phyloP scores from a whole-genome alignment of 129 eudicot genomes.

The Flaveria robusta region DNA sequence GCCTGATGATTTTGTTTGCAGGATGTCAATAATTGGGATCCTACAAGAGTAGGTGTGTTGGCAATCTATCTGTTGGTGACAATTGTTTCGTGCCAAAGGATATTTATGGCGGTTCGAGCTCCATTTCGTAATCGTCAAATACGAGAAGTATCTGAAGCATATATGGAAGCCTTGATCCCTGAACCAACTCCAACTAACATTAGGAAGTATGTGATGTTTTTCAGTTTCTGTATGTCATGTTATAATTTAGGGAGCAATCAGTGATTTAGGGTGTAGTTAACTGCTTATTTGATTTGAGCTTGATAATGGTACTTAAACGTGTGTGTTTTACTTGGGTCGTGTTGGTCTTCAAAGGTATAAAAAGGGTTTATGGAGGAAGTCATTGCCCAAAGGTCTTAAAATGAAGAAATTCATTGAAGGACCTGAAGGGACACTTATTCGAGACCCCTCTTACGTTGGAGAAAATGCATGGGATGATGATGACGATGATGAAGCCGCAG shows the following conservation, averaged over 20 bases:
- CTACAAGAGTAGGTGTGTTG: constrained; percentile 66
- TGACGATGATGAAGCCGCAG: constrained; percentile 35
- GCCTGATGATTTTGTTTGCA: constrained; percentile 31
- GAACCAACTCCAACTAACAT: constrained; percentile 81
- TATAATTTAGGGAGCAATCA: background rate
- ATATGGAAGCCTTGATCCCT: constrained; percentile 92
- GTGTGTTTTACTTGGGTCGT: constrained; percentile 5
- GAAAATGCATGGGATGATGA: constrained; percentile 94
- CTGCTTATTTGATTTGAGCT: background rate
- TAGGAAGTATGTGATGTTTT: constrained; percentile 45
- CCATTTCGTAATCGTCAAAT: constrained; percentile 58
- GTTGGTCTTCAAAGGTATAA: constrained; percentile 56
- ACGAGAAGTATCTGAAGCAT: constrained; percentile 66
- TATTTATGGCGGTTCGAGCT: constrained; percentile 62
- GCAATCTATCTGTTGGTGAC: constrained; percentile 52
- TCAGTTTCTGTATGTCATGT: background rate
- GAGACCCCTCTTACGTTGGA: constrained; percentile 75
- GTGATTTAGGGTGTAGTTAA: too few relatives aligned
- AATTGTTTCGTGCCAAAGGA: constrained; percentile 53
- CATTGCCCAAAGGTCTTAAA: constrained; percentile 84
- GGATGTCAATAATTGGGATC: constrained; percentile 79
- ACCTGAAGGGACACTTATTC: constrained; percentile 73
- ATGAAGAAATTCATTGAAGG: constrained; percentile 79
- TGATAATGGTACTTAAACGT: background rate
- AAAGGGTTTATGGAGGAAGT: constrained; percentile 86